Percentiles rank a stretch among this genome's conserved stretches.
Evolutionary conservation across 2,329 filamentous ascomycete genomes (phyloP).

Genomic region (Botrytis fabae): DNA sequence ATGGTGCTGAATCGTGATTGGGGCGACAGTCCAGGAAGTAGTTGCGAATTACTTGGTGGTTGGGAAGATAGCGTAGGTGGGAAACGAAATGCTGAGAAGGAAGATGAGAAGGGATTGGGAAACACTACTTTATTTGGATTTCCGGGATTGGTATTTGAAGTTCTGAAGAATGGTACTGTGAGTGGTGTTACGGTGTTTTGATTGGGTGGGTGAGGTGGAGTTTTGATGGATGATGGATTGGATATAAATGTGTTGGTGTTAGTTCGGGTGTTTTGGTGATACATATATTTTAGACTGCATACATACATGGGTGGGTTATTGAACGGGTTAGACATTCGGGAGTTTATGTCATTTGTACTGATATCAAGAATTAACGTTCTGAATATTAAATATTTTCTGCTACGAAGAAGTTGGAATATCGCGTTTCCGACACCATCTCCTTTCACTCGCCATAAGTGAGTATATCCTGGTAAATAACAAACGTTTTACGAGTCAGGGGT

Average conservation of each 20-base stretch:
- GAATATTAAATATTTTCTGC: constrained; percentile 1
- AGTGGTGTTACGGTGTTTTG: constrained; percentile 88
- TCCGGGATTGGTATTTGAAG: constrained; percentile 91
- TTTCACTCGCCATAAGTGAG: not conserved
- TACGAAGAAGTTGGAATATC: not conserved
- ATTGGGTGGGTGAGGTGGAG: constrained; percentile 14
- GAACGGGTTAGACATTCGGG: not conserved
- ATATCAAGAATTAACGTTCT: constrained; percentile 10
- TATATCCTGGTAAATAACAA: not conserved
- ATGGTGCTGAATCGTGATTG: constrained; percentile 92
- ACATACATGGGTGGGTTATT: not conserved
- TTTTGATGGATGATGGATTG: constrained; percentile 18
- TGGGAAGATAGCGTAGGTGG: constrained; percentile 72
- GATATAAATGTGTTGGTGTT: constrained; percentile 4
- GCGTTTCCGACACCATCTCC: not conserved
- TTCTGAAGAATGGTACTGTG: constrained; percentile 87
- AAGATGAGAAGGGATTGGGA: constrained; percentile 58
- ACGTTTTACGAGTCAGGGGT: not conserved
- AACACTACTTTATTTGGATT: constrained; percentile 91
- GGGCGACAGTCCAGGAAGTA: constrained; percentile 89
- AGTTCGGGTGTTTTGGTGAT: not conserved
- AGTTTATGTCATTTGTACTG: constrained; percentile 3
- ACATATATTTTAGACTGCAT: constrained; percentile 5
- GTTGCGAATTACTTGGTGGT: constrained; percentile 75
- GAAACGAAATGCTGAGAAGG: constrained; percentile 47